Base-by-base conservation (phyloP, 352 stramenopile species). In the Phytopythium mirpurense region DNA sequence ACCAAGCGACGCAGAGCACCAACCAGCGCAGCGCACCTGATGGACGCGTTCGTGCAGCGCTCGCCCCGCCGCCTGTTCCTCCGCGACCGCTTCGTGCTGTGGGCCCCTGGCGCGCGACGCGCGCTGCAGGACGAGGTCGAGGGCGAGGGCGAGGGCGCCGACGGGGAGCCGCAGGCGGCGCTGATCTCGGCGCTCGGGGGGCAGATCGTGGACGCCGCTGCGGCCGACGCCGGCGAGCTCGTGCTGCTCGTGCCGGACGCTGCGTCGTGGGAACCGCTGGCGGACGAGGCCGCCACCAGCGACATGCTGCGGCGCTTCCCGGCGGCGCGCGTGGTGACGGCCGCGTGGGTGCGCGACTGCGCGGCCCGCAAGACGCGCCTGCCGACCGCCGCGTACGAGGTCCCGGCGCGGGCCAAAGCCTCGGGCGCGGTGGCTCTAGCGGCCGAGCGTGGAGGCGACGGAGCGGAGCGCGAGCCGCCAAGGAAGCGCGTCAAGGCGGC, bases 21-120 rank as follows among this genome's bases (percentile, higher is more conserved):
- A 41, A 41, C 35, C 4, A 23, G 16, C 18, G 34, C 8, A 41
- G 21, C 35, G 4, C 4, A 21, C 35, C 29, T n/a, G n/a, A 89
- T 89, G 78, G 76, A 89, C 56, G 76, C 74, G 11, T 89, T 86
- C 56, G 42, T 87, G 3, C 60, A 69, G 52, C 76, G 70, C 19
- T 63, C 49, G 35, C 54, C 54, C 14, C 60, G 63, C 12, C 63
- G 53, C 49, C 65, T 87, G 43, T 84, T 85, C 48, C 54, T 47
- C 32, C 38, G 46, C 48, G 65, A 81, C 34, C 54, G 66, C 34
- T 66, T 65, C 51, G 40, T 73, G 55, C 54, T 79, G 21, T 24
- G 59, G 34, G 24, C 41, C 9, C 19, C 10, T 19, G 4, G 11
- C 19, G 40, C 16, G 5, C 9, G 18, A 14, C n/a, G n/a, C n/a